Evolutionary conservation across 768 basidiomycete species (phyloP).

Genomic region (Tulasnella sp.): DNA sequence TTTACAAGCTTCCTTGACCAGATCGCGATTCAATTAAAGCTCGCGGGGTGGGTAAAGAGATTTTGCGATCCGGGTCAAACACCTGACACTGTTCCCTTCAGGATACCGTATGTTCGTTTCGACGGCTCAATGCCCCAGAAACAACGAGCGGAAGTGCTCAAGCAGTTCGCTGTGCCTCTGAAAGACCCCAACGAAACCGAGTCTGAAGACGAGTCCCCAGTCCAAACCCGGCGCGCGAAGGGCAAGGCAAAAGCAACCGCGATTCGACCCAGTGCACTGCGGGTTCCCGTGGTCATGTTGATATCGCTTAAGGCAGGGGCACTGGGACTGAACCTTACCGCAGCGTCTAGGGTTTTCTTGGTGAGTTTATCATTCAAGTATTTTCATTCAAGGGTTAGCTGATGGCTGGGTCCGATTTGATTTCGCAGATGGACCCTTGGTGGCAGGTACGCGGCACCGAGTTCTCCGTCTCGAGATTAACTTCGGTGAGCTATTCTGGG

Average conservation of each 20-base stretch:
- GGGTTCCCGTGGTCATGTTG: slow-evolving; percentile 72
- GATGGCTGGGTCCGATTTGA: slow-evolving; percentile 5
- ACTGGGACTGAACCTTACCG: slow-evolving; percentile 81
- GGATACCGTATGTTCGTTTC: slow-evolving; percentile 74
- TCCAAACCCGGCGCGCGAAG: slow-evolving; percentile 18
- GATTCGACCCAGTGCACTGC: neutral
- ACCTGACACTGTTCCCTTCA: slow-evolving; percentile 35
- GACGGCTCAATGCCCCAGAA: slow-evolving; percentile 84
- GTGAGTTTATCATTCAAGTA: slow-evolving; percentile 33
- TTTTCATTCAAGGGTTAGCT: neutral
- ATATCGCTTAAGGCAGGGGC: slow-evolving; percentile 85
- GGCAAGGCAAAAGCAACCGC: slow-evolving; percentile 28
- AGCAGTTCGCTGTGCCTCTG: slow-evolving; percentile 48
- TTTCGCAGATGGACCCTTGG: slow-evolving; percentile 32
- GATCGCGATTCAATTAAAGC: slow-evolving; percentile 40
- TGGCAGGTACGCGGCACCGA: slow-evolving; percentile 23
- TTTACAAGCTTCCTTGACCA: slow-evolving; percentile 76
- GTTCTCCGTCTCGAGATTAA: neutral
- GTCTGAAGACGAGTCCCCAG: slow-evolving; percentile 19
- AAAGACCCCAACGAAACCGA: slow-evolving; percentile 34
- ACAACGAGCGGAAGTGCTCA: slow-evolving; percentile 71
- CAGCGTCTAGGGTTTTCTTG: slow-evolving; percentile 67
- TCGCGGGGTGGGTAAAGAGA: neutral
- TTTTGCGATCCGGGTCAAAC: neutral
- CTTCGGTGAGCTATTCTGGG: neutral